A percentile compares a stretch with the other conserved stretches of the same genome.
Conservation (phyloP, 176 grass and related monocot genomes). For the Tuctoria greenei region DNA sequence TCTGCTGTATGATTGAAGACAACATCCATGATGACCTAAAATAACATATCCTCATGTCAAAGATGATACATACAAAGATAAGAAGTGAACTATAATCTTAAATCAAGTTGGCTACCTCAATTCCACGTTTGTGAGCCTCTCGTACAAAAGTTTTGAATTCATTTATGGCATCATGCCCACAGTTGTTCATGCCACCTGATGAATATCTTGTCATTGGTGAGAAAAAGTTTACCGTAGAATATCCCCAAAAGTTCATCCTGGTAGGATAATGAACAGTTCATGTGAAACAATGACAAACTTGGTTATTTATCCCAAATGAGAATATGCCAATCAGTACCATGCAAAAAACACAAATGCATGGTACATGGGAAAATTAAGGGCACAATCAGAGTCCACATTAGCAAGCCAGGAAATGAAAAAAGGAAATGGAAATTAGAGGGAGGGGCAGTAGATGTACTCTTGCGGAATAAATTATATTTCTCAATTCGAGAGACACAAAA, state of each 20-base stretch:
- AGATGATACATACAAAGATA: slow-evolving; percentile 12
- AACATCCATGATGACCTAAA: slow-evolving; percentile 89
- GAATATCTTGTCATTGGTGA: slow-evolving; percentile 94
- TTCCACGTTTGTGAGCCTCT: slow-evolving; percentile 91
- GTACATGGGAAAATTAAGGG: background rate
- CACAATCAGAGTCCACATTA: background rate
- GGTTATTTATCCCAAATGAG: background rate
- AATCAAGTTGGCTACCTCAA: slow-evolving; percentile 65
- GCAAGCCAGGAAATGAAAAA: background rate
- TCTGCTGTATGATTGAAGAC: slow-evolving; percentile 99
- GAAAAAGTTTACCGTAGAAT: slow-evolving; percentile 92
- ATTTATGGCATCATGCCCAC: slow-evolving; percentile 76
- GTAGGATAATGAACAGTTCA: slow-evolving; percentile 17
- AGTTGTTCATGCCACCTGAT: slow-evolving; percentile 54
- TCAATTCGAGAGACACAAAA: background rate
- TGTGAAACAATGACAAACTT: slow-evolving; percentile 23
- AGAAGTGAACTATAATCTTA: background rate
- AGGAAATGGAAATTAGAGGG: background rate
- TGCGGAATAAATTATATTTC: background rate
- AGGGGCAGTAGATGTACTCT: background rate
- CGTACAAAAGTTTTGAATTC: slow-evolving; percentile 87
- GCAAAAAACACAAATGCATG: background rate
- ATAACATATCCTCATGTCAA: slow-evolving; percentile 29
- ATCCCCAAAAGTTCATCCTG: slow-evolving; percentile 98
- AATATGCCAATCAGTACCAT: background rate